Conservation (phyloP, 2,329 filamentous ascomycete species). For the Ophiocordyceps camponoti-leonardi region DNA sequence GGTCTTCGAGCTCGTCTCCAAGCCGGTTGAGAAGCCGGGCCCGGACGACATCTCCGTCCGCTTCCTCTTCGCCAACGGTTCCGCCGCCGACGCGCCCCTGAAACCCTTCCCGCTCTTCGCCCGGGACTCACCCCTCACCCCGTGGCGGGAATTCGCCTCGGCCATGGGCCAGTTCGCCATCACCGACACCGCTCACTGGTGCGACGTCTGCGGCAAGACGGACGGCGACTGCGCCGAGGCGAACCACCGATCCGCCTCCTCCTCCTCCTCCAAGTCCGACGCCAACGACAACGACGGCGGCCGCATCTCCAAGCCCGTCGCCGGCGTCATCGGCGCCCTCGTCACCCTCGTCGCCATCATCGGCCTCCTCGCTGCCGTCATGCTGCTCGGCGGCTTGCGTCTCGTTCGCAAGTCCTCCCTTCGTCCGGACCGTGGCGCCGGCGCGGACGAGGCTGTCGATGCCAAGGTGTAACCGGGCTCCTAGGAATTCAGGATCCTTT, state of each 20-base stretch:
- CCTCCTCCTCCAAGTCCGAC: conserved; percentile 5
- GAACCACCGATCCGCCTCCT: conserved; percentile 5
- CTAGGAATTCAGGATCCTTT: too few relatives aligned
- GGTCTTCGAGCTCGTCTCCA: conserved; percentile 56
- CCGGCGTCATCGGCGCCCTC: conserved; percentile 66
- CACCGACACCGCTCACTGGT: conserved; percentile 51
- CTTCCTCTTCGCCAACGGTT: conserved; percentile 45
- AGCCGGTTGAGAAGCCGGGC: conserved; percentile 28
- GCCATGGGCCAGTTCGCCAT: conserved; percentile 52
- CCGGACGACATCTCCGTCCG: conserved; percentile 34
- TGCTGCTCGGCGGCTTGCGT: conserved; percentile 25
- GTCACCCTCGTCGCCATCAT: conserved; percentile 36
- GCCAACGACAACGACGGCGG: conserved; percentile 10
- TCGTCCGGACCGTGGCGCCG: conserved; percentile 1
- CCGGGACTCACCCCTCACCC: conserved; percentile 31
- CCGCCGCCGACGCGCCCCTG: conserved; percentile 33
- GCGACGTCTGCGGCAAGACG: conserved; percentile 54
- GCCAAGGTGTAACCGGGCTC: too few relatives aligned
- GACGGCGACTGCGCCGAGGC: conserved; percentile 43
- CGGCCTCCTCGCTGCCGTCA: conserved; percentile 23
- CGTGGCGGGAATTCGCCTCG: conserved; percentile 51
- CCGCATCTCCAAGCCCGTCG: conserved; percentile 51
- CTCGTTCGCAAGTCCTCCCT: conserved; percentile 29
- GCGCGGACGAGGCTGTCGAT: conserved; percentile 1
- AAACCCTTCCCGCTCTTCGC: conserved; percentile 42